phyloP scores from a whole-genome alignment of 2,329 filamentous ascomycete species.

The Zymoseptoria pseudotritici region DNA sequence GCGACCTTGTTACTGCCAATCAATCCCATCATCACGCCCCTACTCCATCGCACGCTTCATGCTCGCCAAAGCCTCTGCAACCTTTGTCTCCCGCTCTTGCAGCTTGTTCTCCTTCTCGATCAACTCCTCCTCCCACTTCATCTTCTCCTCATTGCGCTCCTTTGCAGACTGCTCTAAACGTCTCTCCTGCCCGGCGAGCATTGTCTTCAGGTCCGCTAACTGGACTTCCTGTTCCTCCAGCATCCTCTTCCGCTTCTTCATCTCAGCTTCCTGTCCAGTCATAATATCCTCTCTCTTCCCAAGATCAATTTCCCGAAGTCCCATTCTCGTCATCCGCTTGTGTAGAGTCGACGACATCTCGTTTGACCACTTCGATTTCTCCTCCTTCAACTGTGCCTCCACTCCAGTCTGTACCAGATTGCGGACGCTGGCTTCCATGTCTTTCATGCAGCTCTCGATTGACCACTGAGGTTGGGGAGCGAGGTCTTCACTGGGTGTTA shows the following conservation, averaged over 20 bases:
- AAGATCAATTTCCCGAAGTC: too few species aligned
- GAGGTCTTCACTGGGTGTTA: too few species aligned
- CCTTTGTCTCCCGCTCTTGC: not conserved
- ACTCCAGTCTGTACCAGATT: not conserved
- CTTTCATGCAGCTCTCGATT: not conserved
- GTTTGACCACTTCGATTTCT: too few species aligned
- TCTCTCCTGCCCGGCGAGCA: not conserved
- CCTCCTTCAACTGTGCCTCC: not conserved
- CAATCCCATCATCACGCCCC: not conserved
- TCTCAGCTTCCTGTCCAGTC: too few species aligned
- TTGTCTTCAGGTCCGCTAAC: not conserved
- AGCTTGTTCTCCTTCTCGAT: not conserved
- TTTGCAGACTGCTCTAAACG: too few species aligned
- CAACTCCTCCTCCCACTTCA: not conserved
- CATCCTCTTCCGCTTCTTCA: too few species aligned
- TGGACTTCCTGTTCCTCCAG: not conserved
- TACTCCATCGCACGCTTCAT: not conserved
- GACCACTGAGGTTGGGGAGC: not conserved
- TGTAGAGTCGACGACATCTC: too few species aligned
- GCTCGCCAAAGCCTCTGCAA: not conserved
- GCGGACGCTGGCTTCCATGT: not conserved
- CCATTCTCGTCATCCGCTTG: too few species aligned
- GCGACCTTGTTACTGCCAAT: not conserved
- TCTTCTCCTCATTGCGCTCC: too few species aligned
- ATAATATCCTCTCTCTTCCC: too few species aligned